Conservation (phyloP, 2,329 filamentous ascomycete species). For the Dactylonectria estremocensis region DNA sequence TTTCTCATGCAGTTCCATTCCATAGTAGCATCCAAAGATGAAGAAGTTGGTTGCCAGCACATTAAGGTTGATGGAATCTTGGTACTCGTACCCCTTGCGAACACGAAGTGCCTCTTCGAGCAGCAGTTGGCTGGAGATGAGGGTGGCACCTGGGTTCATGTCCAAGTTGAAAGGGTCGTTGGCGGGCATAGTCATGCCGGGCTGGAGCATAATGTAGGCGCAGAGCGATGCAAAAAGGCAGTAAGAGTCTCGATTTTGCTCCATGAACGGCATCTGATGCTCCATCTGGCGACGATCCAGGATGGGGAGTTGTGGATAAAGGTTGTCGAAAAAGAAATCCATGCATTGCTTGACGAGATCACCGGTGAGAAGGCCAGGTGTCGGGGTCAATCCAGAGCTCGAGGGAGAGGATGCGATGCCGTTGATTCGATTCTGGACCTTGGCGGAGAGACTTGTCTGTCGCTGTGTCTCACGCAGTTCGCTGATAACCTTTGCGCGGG, state of each 20-base stretch:
- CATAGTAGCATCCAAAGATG: conserved; percentile 80
- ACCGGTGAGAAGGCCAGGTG: conserved; percentile 71
- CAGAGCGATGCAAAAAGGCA: conserved; percentile 76
- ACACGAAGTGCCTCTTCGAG: conserved; percentile 78
- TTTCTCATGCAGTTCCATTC: conserved; percentile 80
- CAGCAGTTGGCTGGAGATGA: conserved; percentile 76
- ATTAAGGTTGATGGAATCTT: conserved; percentile 69
- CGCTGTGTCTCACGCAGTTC: conserved; percentile 79
- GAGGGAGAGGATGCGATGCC: conserved; percentile 66
- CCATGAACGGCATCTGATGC: conserved; percentile 71
- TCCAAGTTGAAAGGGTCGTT: conserved; percentile 71
- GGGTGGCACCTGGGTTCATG: conserved; percentile 70
- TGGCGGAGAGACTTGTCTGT: conserved; percentile 74
- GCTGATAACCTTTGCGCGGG: conserved; percentile 82
- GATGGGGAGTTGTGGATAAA: conserved; percentile 76
- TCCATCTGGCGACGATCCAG: conserved; percentile 72
- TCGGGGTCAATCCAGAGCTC: conserved; percentile 66
- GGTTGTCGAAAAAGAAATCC: conserved; percentile 78
- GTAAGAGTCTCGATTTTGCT: conserved; percentile 75
- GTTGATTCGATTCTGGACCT: conserved; percentile 73
- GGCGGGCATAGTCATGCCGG: conserved; percentile 74
- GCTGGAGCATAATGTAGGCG: conserved; percentile 79
- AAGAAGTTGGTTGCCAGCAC: conserved; percentile 83
- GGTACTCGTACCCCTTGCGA: conserved; percentile 74
- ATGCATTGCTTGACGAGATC: conserved; percentile 78